Evolutionary conservation across 2,329 filamentous ascomycete genomes (phyloP), one percentile per base, ranked within the genome.

Genomic region (Talaromyces amestolkiae): DNA sequence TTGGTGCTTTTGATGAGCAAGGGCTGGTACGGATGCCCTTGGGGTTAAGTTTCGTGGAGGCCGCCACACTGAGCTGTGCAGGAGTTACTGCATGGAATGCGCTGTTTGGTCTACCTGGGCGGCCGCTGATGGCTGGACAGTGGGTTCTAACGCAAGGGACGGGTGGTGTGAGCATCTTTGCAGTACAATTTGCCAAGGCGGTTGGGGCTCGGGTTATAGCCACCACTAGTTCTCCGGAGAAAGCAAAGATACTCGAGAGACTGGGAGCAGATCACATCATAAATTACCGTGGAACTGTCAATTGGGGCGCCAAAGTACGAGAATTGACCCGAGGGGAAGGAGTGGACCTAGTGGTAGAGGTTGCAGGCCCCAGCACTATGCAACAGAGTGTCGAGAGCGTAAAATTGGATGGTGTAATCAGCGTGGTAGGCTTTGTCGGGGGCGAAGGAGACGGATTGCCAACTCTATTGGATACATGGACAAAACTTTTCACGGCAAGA

Each of bases 151-250:
- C 81, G 1, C 83, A 86, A 67, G 84, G 84, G 1, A 85, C 82
- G 0, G 84, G 84, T 3, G 84, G 83, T 51, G 84, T 85, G 24
- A 80, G 76, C 45, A 76, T 85, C 41, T 83, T 84, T 66, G 83
- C 81, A 0, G 67, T 85, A 1, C 81, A 63, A 63, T 70, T 80
- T 58, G 79, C 78, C 45, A 71, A 75, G 66, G 83, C 84, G 0
- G 81, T 81, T 0, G 85, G 85, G 33, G 86, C 85, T 0, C 80
- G 73, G 7, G 84, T 88, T 60, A 85, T 88, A 63, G 83, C 85
- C 0, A 87, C 85, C 0, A 87, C 85, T 0, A 85, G 82, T 1
- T 83, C 81, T 0, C 70, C 75, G 0, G 75, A 76, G 2, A 88
- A 88, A 73, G 81, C 75, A 3, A 78, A 82, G 33, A 72, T 73